These are phyloP conservation scores for Theobroma grandiflorum DNA, from an alignment of 441 rosid species.

Conservation along the genomic window DNA sequence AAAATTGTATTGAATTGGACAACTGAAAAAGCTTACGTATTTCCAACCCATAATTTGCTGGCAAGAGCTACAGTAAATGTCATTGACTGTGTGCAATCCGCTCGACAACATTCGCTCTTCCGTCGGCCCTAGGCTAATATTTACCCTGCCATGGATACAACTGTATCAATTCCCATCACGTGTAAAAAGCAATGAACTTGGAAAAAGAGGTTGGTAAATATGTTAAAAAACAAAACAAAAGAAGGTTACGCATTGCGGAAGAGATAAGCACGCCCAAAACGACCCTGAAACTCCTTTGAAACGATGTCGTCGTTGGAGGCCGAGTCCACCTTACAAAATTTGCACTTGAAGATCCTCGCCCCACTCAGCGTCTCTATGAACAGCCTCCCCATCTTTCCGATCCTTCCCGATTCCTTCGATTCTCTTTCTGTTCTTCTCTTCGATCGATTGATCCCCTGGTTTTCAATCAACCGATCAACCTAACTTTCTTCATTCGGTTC, in stretches of 20 bases:
- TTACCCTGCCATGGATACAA: slow-evolving; percentile 44
- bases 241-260: slow-evolving; percentile 44
- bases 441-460: neutral
- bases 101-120: slow-evolving; percentile 44
- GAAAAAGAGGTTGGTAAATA: neutral
- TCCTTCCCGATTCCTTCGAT: neutral
- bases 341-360: slow-evolving; percentile 53
- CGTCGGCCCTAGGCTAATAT: slow-evolving; percentile 44
- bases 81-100: slow-evolving; percentile 50
- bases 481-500: neutral
- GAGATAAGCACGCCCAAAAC: slow-evolving; percentile 51
- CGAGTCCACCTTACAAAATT: slow-evolving; percentile 50
- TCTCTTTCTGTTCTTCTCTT: neutral
- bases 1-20: neutral
- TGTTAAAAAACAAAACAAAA: neutral
- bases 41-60: slow-evolving; percentile 53
- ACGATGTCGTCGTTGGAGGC: slow-evolving; percentile 53
- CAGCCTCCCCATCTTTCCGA: slow-evolving; percentile 43
- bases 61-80: slow-evolving; percentile 58
- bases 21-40: slow-evolving; percentile 44
- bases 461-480: neutral
- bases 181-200: neutral
- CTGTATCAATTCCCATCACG: neutral
- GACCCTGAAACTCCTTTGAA: slow-evolving; percentile 52
- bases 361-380: slow-evolving; percentile 44